A percentile compares a stretch with the other conserved stretches of the same genome.
These are phyloP conservation scores for Entonaema liquescens DNA, from an alignment of 495 filamentous ascomycete genomes.

Conservation along the genomic window DNA sequence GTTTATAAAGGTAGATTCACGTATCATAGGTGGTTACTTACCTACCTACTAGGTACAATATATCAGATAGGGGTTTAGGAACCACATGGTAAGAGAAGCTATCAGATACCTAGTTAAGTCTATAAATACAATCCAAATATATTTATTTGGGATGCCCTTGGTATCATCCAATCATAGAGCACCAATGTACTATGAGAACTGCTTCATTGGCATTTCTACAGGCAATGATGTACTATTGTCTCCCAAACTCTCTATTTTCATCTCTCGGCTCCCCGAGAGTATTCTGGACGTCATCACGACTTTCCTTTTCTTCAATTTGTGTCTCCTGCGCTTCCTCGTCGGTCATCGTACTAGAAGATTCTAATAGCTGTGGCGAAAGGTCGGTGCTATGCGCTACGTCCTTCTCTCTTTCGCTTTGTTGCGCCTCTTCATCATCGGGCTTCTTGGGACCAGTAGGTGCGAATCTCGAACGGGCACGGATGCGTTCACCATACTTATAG, in stretches of 20 bases:
- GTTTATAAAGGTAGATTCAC: too few species aligned
- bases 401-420: constrained; percentile 13
- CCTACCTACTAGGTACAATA: too few species aligned
- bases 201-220: not conserved
- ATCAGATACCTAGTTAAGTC: not conserved
- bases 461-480: constrained; percentile 51
- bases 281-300: constrained; percentile 8
- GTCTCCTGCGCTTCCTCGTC: not conserved
- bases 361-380: not conserved
- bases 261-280: not conserved
- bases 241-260: not conserved
- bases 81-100: too few species aligned
- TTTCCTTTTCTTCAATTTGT: constrained; percentile 13
- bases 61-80: too few species aligned
- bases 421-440: constrained; percentile 30
- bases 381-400: constrained; percentile 15
- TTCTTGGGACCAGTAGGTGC: constrained; percentile 46
- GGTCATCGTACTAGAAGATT: constrained; percentile 22
- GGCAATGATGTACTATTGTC: not conserved
- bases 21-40: too few species aligned
- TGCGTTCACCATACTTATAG: constrained; percentile 59
- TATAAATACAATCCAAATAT: not conserved
- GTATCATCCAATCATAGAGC: not conserved
- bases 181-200: not conserved
- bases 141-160: not conserved